A percentile compares a stretch with the other conserved stretches of the same genome.
Evolutionary conservation across 805 yeast species (phyloP).

Genomic region (Diddensiella transvaalensis): DNA sequence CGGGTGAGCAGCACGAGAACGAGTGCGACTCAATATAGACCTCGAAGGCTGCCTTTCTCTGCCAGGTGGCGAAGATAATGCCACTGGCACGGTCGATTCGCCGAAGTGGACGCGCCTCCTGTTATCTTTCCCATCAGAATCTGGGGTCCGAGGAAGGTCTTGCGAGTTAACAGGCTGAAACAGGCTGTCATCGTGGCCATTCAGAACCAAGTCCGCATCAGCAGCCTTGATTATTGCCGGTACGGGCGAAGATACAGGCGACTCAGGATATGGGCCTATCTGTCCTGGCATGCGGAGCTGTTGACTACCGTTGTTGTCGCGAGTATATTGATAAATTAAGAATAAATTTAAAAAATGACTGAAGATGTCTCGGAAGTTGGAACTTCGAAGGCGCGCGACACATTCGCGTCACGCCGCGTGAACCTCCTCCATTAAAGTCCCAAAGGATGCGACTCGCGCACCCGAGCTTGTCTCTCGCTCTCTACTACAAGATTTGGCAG

Average conservation of each 20-base stretch:
- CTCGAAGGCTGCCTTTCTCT: not conserved
- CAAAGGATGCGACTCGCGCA: no score
- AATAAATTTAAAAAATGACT: no score
- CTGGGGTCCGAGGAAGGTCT: not conserved
- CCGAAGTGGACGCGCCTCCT: not conserved
- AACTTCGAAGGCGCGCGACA: no score
- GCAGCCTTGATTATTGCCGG: not conserved
- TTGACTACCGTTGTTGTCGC: no score
- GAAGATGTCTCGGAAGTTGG: no score
- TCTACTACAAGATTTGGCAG: no score
- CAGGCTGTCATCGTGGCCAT: not conserved
- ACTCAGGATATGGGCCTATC: not conserved
- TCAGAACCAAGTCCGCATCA: not conserved
- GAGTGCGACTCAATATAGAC: slow-evolving; percentile 2
- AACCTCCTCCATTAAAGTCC: no score
- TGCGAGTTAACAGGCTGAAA: no score
- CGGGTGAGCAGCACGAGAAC: not conserved
- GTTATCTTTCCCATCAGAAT: not conserved
- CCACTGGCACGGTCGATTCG: not conserved
- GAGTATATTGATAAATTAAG: no score
- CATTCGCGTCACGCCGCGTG: no score
- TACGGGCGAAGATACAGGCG: not conserved
- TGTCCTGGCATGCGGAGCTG: not conserved
- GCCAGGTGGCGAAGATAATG: not conserved
- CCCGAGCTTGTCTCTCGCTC: no score